Evolutionary conservation across 116 monocot species (phyloP).

Genomic region (Cymodocea nodosa): DNA sequence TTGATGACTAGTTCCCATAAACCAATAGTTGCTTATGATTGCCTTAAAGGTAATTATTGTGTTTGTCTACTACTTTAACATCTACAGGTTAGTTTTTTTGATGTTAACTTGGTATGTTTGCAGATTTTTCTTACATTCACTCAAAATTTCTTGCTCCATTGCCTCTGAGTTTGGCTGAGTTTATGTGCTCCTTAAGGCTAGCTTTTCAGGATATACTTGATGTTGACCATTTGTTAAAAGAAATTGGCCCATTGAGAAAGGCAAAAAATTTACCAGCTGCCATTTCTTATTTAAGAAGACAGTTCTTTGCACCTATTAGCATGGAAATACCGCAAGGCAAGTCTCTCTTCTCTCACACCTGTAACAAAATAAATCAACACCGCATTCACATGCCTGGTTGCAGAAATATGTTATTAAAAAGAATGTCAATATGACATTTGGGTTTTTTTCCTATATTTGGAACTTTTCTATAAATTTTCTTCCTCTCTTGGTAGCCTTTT

Average conservation of each 20-base stretch:
- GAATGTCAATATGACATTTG: too few relatives aligned
- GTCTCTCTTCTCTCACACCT: background rate
- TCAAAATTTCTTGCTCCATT: constrained; percentile 73
- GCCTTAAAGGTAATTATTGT: constrained; percentile 44
- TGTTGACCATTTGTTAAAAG: constrained; percentile 61
- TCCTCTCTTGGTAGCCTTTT: background rate
- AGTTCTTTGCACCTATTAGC: constrained; percentile 47
- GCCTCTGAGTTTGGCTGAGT: constrained; percentile 51
- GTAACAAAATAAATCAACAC: too few relatives aligned
- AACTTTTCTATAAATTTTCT: background rate
- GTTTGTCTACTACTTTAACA: background rate
- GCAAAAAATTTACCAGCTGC: constrained; percentile 49
- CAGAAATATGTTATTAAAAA: too few relatives aligned
- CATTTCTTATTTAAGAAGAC: constrained; percentile 50
- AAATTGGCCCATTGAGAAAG: constrained; percentile 57
- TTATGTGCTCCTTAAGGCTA: constrained; percentile 68
- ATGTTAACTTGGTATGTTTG: constrained; percentile 4
- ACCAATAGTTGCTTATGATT: constrained; percentile 64
- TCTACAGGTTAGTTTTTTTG: background rate
- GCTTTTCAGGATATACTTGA: constrained; percentile 60
- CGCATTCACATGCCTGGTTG: too few relatives aligned
- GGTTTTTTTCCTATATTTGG: too few relatives aligned
- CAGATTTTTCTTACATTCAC: constrained; percentile 82
- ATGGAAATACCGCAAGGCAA: constrained; percentile 38
- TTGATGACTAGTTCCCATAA: constrained; percentile 61